These are phyloP conservation scores for Coniella vitis DNA, from an alignment of 2,329 filamentous ascomycete genomes.

Conservation along the genomic window DNA sequence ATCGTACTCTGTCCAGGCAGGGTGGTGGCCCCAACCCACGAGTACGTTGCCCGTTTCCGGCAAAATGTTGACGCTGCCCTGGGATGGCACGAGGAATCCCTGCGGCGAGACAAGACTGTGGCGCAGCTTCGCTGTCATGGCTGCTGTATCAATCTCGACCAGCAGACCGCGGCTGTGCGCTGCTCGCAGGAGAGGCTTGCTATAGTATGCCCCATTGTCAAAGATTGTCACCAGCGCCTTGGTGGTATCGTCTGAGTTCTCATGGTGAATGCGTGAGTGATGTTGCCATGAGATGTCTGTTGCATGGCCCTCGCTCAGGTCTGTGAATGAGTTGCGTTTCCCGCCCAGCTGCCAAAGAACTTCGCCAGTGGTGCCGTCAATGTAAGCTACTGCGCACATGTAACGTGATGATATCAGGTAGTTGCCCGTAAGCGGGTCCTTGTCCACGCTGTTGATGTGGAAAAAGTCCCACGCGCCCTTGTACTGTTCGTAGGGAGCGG, in stretches of 20 bases:
- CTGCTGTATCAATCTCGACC: not conserved
- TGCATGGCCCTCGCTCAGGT: conserved; percentile 27
- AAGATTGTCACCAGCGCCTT: conserved; percentile 29
- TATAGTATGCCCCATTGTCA: conserved; percentile 25
- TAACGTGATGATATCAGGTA: conserved; percentile 31
- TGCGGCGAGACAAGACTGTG: not conserved
- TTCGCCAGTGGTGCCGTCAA: conserved; percentile 26
- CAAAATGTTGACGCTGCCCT: conserved; percentile 1
- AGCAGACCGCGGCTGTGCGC: conserved; percentile 5
- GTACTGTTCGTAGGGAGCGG: conserved; percentile 21
- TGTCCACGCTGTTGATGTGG: conserved; percentile 31
- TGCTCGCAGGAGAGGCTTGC: not conserved
- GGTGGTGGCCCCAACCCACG: conserved; percentile 5
- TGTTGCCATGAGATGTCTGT: conserved; percentile 34
- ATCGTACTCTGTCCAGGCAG: conserved; percentile 1
- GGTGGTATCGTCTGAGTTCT: conserved; percentile 19
- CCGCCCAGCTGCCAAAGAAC: conserved; percentile 32
- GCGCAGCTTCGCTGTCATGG: conserved; percentile 1
- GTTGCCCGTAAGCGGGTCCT: conserved; percentile 27
- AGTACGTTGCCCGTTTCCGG: not conserved
- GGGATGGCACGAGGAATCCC: not conserved
- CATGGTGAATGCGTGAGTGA: conserved; percentile 30
- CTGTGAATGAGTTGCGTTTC: conserved; percentile 27
- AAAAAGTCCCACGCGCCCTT: conserved; percentile 31
- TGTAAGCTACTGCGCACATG: conserved; percentile 24